Percentiles rank a stretch among this genome's conserved stretches.
Conservation (phyloP, 306 rosid genomes). For the Trifolium subterraneum region DNA sequence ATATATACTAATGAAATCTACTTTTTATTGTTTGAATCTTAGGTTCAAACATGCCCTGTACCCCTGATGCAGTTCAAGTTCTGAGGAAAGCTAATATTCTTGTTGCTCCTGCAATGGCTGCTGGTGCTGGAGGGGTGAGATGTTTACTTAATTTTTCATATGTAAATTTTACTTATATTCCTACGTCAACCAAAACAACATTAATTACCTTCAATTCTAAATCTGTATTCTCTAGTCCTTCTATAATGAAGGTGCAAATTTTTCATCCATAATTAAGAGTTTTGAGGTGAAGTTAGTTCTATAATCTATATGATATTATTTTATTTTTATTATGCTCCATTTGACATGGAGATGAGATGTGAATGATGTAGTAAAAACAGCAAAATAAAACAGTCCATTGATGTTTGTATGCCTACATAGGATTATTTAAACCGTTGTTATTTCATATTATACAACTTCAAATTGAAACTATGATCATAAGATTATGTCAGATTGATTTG, state of each 20-base stretch:
- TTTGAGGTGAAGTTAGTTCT: constrained; percentile 6
- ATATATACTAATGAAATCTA: constrained; percentile 32
- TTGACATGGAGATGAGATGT: constrained; percentile 4
- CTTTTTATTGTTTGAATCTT: constrained; percentile 37
- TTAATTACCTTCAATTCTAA: constrained; percentile 5
- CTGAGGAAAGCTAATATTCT: constrained; percentile 88
- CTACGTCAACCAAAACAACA: constrained; percentile 15
- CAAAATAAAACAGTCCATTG: neutral
- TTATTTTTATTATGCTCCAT: constrained; percentile 12
- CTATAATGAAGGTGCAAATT: constrained; percentile 18
- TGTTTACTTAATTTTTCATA: constrained; percentile 42
- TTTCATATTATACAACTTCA: constrained; percentile 28
- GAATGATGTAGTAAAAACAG: too few relatives aligned
- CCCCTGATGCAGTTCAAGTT: constrained; percentile 87
- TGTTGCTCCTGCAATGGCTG: constrained; percentile 98
- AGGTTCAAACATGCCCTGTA: constrained; percentile 99
- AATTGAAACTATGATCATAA: constrained; percentile 19
- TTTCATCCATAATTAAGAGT: constrained; percentile 11
- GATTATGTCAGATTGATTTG: constrained; percentile 18
- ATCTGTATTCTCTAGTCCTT: neutral
- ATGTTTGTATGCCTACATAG: neutral
- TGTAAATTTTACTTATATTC: constrained; percentile 18
- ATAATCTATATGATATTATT: neutral
- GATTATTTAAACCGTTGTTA: constrained; percentile 16
- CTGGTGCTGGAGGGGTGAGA: constrained; percentile 99